Evolutionary conservation across 2,329 filamentous ascomycete genomes (phyloP), one percentile per base, ranked within the genome.

Genomic region (Colletotrichum tofieldiae): DNA sequence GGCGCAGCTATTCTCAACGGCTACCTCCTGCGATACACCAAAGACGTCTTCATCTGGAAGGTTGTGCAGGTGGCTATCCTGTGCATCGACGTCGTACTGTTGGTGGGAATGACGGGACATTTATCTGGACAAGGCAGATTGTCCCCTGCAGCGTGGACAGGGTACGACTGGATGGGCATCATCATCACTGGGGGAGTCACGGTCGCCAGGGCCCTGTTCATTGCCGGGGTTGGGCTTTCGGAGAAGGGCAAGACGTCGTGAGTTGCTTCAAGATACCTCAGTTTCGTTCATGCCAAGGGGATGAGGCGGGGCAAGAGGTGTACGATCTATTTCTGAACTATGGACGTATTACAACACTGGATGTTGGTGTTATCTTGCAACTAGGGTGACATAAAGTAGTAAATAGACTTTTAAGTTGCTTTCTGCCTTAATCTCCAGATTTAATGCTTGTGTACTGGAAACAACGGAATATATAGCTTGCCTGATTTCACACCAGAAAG

Each of bases 31-130:
- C 16, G 43, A 20, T 20, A 73, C 14, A 72, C 76, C 0, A 26
- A 66, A 2, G 75, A 78, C 23, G 45, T 77, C 0, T 37, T 61
- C 1, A 66, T 76, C 1, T 77, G 76, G 76, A 74, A 74, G 45
- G 51, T 74, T 16, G 62, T 74, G 18, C 76, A 77, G 63, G 61
- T 72, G 1, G 70, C 75, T 35, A 75, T 77, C 11, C 49, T 77
- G 56, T 39, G 76, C 1, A 75, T 75, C 16, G 76, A 78, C n/a
- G 35, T 75, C n/a, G 68, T 73, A 0, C 70, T 74, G 0, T 67
- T 78, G 39, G 75, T 74, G 39, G 76, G 75, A 26, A 65, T 71
- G 12, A 55, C 69, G 35, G 51, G 43, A 1, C 43, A 75, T 12
- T 47, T 63, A 29, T 65, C 76, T 12, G 65, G 43, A 0, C 75